phyloP scores from a whole-genome alignment of 2,329 filamentous ascomycete species.

The Colletotrichum viniferum region DNA sequence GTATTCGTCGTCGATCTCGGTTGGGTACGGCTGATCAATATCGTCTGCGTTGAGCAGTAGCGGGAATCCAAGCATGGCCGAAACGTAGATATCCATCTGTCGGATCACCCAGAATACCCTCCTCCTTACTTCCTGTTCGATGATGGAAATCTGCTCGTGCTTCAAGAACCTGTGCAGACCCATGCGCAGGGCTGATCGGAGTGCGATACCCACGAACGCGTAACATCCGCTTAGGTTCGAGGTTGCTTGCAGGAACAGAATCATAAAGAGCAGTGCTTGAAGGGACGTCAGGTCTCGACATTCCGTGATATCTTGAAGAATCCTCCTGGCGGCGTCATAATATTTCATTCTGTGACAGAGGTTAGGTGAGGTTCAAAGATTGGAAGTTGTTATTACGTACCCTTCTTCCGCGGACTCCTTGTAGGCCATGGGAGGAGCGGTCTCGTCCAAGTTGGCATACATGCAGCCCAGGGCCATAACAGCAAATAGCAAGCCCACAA shows the following conservation, averaged over 20 bases:
- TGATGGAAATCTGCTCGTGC: conserved; percentile 64
- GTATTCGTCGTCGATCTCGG: conserved; percentile 70
- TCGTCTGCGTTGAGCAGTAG: conserved; percentile 67
- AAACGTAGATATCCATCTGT: conserved; percentile 74
- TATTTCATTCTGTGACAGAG: conserved; percentile 67
- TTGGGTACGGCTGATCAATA: conserved; percentile 68
- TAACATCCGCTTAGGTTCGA: conserved; percentile 82
- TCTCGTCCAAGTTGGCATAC: conserved; percentile 65
- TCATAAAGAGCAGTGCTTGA: conserved; percentile 79
- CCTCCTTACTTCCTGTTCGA: conserved; percentile 67
- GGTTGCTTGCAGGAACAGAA: conserved; percentile 80
- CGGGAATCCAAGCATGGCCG: conserved; percentile 69
- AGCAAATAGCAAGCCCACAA: conserved; percentile 73
- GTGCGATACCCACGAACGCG: conserved; percentile 77
- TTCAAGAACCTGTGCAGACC: conserved; percentile 77
- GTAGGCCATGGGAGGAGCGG: conserved; percentile 52
- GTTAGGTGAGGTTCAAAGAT: conserved; percentile 24
- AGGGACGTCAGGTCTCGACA: conserved; percentile 77
- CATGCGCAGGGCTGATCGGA: conserved; percentile 77
- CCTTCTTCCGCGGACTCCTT: conserved; percentile 60
- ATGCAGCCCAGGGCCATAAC: conserved; percentile 76
- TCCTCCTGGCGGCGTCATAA: conserved; percentile 68
- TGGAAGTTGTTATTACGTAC: conserved; percentile 37
- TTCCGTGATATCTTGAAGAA: conserved; percentile 69
- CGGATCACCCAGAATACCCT: conserved; percentile 72